Evolutionary conservation across 2,329 filamentous ascomycete genomes (phyloP), one percentile per base, ranked within the genome.

Genomic region (Aspergillus oerlinghausenensis): DNA sequence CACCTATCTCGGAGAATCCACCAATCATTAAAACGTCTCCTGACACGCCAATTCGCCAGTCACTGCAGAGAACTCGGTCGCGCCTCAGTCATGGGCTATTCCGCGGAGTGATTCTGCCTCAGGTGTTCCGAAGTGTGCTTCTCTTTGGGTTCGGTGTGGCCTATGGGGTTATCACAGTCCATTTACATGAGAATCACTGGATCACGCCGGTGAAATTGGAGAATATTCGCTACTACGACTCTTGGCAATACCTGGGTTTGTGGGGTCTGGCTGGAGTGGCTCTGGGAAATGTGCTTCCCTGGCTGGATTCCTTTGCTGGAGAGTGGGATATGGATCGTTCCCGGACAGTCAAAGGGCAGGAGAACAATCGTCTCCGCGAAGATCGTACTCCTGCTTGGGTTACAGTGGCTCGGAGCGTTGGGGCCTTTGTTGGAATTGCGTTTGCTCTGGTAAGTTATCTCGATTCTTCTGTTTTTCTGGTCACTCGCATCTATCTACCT

Each of bases 241-340:
- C 72, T 69, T 88, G 86, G 83, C 75, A 78, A 47, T 96, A 96
- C 70, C 77, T 96, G 54, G 76, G 80, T 0, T 87, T 89, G 60
- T 99, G 94, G 93, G 94, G 92, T 1, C 65, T 88, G 9, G 86
- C 88, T 0, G 92, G 92, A 17, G 84, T 96, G 4, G 79, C 83
- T 0, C 76, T 97, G 25, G 94, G 94, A 5, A 88, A 86, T 56
- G 74, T 95, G 51, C 76, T 97, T 56, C 94, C 94, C 1, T 93
- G 88, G 83, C 83, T 96, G 21, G 94, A 99, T 71, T 78, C 82
- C 10, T 72, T 92, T 9, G 94, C 89, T 84, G 85, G 88, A 58
- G 77, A 81, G 47, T 72, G 77, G 7, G 75, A 80, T 62, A 76
- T 78, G 8, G 66, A 70, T 21, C 55, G 64, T 28, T 60, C 63